Evolutionary conservation across 768 basidiomycete genomes (phyloP), one percentile per base, ranked within the genome.

Genomic region (Phylloporus rhodoxanthus): DNA sequence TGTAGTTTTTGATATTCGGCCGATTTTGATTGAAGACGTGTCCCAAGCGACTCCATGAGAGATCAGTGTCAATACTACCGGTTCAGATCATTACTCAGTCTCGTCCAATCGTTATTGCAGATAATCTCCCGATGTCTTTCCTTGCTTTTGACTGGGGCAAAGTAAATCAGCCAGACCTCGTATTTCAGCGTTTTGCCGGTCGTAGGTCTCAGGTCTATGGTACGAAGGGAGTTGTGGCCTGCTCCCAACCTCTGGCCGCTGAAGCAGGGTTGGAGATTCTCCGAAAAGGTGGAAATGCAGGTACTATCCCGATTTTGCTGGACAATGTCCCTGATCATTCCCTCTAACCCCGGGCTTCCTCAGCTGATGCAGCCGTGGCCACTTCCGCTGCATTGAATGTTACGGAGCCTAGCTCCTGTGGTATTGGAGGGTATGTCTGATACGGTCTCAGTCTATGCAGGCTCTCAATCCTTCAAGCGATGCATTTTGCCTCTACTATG

Each of bases 341-440:
- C 11, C 28, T 15, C 34, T 45, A 23, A 42, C 19, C 25, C n/a
- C 26, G n/a, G 2, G 3, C 26, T 26, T 14, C 41, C 10, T 30
- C 53, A 91, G 91, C 89, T 53, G 92, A 96, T 70, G 91, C 92
- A 25, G 94, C 96, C 7, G 93, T 97, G 15, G 96, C 96, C 23
- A 86, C 83, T 2, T 88, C 93, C 43, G 93, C 85, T 4, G 94
- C 92, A 14, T 67, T 99, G 58, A 97, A 96, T 66, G 84, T 97
- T 30, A 91, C 90, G 0, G 91, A 94, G 59, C 91, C 84, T 23
- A 86, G 81, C 58, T 86, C 71, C 55, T 92, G 91, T 64, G 94
- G 94, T n/a, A 90, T 96, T 50, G 93, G 92, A 61, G 90, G 90
- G 90, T 87, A 58, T 53, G 75, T 66, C 11, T 20, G 13, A 34